A percentile compares a stretch with the other conserved stretches of the same genome.
phyloP scores from a whole-genome alignment of 1,139 yeast species.

The Candida tetrigidarum region DNA sequence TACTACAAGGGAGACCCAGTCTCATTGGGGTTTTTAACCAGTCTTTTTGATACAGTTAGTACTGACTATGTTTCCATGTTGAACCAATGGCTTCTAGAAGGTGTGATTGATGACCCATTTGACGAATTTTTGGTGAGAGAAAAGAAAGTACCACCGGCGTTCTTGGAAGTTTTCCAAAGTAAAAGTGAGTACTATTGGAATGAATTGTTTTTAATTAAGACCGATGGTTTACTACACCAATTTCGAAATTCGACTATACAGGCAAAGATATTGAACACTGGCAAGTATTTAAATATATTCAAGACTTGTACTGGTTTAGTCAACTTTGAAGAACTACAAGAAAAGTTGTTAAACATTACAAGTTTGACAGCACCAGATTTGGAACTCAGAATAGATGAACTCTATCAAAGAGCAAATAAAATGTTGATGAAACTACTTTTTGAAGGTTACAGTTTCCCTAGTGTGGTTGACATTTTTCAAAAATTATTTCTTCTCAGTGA shows the following conservation, averaged over 20 bases:
- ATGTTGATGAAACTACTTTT: conserved; percentile 61
- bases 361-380: conserved; percentile 63
- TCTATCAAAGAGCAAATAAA: conserved; percentile 71
- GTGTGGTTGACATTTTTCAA: conserved; percentile 54
- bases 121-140: conserved; percentile 79
- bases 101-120: conserved; percentile 76
- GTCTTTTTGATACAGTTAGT: conserved; percentile 63
- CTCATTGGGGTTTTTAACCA: conserved; percentile 54
- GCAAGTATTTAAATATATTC: conserved; percentile 80
- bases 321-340: conserved; percentile 34
- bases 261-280: conserved; percentile 74
- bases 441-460: conserved; percentile 60
- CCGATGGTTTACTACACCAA: conserved; percentile 76
- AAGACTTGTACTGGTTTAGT: conserved; percentile 57
- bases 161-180: conserved; percentile 43
- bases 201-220: conserved; percentile 73
- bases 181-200: conserved; percentile 86
- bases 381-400: conserved; percentile 59
- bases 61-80: conserved; percentile 69
- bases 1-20: conserved; percentile 68
- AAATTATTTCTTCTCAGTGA: conserved; percentile 53
- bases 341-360: conserved; percentile 31
- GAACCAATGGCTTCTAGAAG: conserved; percentile 77
- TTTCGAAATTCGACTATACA: conserved; percentile 60
- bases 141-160: conserved; percentile 34